Evolutionary conservation across 352 stramenopile genomes (phyloP).

Genomic region (Aphanomyces stellatus): DNA sequence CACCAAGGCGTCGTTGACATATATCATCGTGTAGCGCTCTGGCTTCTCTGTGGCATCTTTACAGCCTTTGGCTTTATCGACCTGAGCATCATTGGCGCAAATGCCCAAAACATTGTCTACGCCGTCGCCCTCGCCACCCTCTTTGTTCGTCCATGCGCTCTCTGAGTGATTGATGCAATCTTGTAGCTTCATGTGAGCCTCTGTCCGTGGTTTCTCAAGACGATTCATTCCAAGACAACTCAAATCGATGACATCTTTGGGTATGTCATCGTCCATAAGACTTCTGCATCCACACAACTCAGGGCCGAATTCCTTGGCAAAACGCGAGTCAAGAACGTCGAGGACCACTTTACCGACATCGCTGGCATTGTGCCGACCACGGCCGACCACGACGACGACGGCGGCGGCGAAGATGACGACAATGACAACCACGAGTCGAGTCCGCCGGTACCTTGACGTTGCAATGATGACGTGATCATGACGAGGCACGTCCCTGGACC

Average conservation of each 20-base stretch:
- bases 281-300: not conserved
- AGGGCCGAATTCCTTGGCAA: conserved; percentile 16
- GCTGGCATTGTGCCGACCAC: not conserved
- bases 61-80: conserved; percentile 54
- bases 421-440: not conserved
- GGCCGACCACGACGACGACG: not conserved
- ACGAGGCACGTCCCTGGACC: no score
- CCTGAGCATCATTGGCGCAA: conserved; percentile 32
- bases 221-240: conserved; percentile 16
- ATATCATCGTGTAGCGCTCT: conserved; percentile 38
- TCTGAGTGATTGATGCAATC: not conserved
- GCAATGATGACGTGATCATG: no score
- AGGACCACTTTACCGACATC: conserved; percentile 7
- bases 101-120: conserved; percentile 14
- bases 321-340: conserved; percentile 9
- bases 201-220: conserved; percentile 15
- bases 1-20: not conserved
- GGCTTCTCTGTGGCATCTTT: conserved; percentile 27
- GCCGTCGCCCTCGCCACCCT: conserved; percentile 1
- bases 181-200: conserved; percentile 10
- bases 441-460: not conserved
- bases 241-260: conserved; percentile 18
- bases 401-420: not conserved
- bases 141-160: not conserved
- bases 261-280: not conserved